These are phyloP conservation scores for Saccharomycopsis sp. DNA, from an alignment of 805 yeast genomes.

Conservation along the genomic window DNA sequence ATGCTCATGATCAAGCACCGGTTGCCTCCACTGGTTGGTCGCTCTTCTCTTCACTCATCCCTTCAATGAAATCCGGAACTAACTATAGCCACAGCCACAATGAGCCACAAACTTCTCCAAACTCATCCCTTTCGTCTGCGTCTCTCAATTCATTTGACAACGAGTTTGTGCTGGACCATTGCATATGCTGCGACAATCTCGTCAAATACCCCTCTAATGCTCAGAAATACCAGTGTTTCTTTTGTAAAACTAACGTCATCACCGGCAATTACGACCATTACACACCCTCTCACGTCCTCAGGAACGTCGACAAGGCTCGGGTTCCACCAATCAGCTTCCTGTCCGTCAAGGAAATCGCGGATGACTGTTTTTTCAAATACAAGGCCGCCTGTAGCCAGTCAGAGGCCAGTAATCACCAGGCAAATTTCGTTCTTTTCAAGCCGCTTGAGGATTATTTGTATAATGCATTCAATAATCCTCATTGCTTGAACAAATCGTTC, in stretches of 20 bases:
- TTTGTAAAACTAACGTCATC: constrained; percentile 36
- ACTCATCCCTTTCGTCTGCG: constrained; percentile 16
- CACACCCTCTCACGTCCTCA: constrained; percentile 14
- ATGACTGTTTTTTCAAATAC: constrained; percentile 29
- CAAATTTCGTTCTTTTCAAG: constrained; percentile 31
- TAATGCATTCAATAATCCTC: constrained; percentile 41
- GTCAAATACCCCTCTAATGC: constrained; percentile 34
- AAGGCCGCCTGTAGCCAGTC: constrained; percentile 12
- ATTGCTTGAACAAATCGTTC: constrained; percentile 53
- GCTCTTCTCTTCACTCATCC: background rate
- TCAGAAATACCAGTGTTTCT: constrained; percentile 48
- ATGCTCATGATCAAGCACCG: background rate
- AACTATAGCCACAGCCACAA: background rate
- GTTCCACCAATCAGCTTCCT: constrained; percentile 27
- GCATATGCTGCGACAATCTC: constrained; percentile 43
- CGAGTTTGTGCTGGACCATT: constrained; percentile 23
- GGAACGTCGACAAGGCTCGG: constrained; percentile 17
- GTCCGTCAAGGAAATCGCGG: constrained; percentile 31
- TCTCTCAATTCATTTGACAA: constrained; percentile 9
- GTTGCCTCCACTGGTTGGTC: background rate
- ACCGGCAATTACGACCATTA: constrained; percentile 20
- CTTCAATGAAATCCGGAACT: background rate
- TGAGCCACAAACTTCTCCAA: constrained; percentile 9
- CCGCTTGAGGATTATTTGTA: constrained; percentile 46
- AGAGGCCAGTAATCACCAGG: constrained; percentile 11